Evolutionary conservation across 306 rosid genomes (phyloP).

Genomic region (Aeschynomene evenia): DNA sequence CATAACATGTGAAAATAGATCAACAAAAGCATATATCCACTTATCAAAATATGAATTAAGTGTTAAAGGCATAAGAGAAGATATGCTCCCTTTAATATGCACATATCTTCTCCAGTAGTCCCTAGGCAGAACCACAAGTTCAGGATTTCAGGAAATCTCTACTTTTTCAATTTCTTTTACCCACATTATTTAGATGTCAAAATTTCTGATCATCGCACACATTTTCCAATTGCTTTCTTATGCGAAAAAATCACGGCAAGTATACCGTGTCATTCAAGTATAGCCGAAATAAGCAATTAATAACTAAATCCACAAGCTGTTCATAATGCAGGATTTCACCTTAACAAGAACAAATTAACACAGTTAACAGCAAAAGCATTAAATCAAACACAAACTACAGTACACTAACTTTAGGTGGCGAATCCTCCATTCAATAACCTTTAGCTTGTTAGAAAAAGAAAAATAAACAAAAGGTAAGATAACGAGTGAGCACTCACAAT

Average conservation of each 20-base stretch:
- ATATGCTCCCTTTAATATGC: background rate
- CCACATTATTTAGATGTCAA: background rate
- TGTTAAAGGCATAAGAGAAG: slow-evolving; percentile 12
- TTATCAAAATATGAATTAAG: background rate
- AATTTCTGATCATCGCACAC: background rate
- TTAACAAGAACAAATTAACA: too few species aligned
- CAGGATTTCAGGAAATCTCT: slow-evolving; percentile 13
- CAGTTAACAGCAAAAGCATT: too few species aligned
- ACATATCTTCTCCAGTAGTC: background rate
- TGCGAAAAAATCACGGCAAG: too few species aligned
- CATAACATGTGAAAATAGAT: slow-evolving; percentile 26
- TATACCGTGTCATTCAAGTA: too few species aligned
- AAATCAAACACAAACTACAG: too few species aligned
- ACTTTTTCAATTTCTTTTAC: background rate
- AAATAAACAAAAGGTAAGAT: background rate
- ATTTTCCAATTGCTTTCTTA: background rate
- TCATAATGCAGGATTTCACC: background rate
- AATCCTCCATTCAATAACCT: too few species aligned
- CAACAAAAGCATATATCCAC: slow-evolving; percentile 5
- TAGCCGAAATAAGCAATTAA: background rate
- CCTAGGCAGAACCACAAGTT: background rate
- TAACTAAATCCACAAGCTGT: background rate
- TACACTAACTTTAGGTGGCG: too few species aligned
- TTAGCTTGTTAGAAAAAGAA: too few species aligned
- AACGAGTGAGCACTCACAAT: slow-evolving; percentile 46